Evolutionary conservation across 371 early-diverging fungal genomes (phyloP).

Genomic region (Basidiobolus meristosporus): DNA sequence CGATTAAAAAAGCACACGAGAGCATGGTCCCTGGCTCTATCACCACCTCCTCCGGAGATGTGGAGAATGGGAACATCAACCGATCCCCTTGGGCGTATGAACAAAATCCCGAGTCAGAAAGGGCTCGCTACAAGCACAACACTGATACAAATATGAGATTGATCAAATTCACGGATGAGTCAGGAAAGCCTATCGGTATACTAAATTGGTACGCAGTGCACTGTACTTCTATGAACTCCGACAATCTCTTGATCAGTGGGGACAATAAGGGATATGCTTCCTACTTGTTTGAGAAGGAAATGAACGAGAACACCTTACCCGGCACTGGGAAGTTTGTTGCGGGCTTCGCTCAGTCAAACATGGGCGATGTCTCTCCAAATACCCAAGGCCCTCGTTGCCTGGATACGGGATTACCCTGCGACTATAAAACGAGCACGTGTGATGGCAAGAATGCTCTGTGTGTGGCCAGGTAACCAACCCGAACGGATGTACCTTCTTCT

Average conservation of each 20-base stretch:
- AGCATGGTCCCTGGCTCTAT: conserved; percentile 15
- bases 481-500: neutral
- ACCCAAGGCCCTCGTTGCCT: conserved; percentile 25
- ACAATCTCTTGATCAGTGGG: conserved; percentile 28
- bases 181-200: conserved; percentile 9
- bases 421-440: conserved; percentile 13
- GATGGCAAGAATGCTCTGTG: conserved; percentile 6
- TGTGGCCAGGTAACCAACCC: conserved; percentile 9
- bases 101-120: conserved; percentile 26
- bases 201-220: conserved; percentile 39
- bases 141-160: conserved; percentile 27
- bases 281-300: conserved; percentile 19
- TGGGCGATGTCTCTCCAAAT: conserved; percentile 45
- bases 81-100: conserved; percentile 29
- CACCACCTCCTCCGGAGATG: conserved; percentile 12
- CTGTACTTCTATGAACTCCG: conserved; percentile 30
- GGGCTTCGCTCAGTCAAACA: conserved; percentile 39
- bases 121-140: conserved; percentile 21
- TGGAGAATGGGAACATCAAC: conserved; percentile 27
- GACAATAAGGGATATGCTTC: conserved; percentile 51
- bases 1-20: conserved; percentile 29
- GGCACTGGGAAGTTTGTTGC: conserved; percentile 20
- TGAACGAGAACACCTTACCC: conserved; percentile 6
- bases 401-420: conserved; percentile 35
- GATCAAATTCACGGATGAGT: conserved; percentile 11